Evolutionary conservation across 768 basidiomycete species (phyloP).

Genomic region (Lactarius sanguifluus): DNA sequence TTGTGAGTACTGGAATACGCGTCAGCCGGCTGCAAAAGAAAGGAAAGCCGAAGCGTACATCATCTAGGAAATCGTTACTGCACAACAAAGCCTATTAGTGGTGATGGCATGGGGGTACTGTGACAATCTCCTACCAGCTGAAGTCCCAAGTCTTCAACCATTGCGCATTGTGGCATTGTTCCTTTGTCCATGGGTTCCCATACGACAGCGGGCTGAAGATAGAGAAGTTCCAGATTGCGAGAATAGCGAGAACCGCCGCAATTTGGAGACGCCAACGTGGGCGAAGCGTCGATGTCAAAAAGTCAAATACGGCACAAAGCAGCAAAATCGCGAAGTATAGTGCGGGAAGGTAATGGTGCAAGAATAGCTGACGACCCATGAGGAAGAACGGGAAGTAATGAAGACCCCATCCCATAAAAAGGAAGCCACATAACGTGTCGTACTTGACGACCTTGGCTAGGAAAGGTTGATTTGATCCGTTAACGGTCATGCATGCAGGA

Average conservation of each 20-base stretch:
- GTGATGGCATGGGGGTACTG: background rate
- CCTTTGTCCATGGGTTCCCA: slow-evolving; percentile 83
- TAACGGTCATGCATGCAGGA: background rate
- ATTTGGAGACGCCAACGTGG: slow-evolving; percentile 80
- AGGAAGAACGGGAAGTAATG: slow-evolving; percentile 98
- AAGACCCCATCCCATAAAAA: slow-evolving; percentile 86
- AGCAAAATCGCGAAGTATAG: slow-evolving; percentile 91
- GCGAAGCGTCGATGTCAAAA: slow-evolving; percentile 73
- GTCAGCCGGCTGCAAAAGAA: slow-evolving; percentile 10
- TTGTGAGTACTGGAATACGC: slow-evolving; percentile 50
- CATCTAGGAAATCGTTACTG: slow-evolving; percentile 67
- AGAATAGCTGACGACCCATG: slow-evolving; percentile 95
- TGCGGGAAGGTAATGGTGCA: slow-evolving; percentile 98
- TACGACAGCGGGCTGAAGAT: slow-evolving; percentile 83
- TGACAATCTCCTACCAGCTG: slow-evolving; percentile 57
- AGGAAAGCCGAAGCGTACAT: slow-evolving; percentile 46
- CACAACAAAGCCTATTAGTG: slow-evolving; percentile 13
- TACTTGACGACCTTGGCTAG: slow-evolving; percentile 90
- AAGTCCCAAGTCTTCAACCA: slow-evolving; percentile 98
- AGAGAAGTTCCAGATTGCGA: slow-evolving; percentile 76
- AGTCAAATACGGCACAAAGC: slow-evolving; percentile 76
- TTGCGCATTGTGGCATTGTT: slow-evolving; percentile 68
- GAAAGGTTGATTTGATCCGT: slow-evolving; percentile 5
- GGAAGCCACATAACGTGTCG: slow-evolving; percentile 85
- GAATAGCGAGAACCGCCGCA: slow-evolving; percentile 66